phyloP scores from a whole-genome alignment of 306 rosid species.

The Mimosa bimucronata region DNA sequence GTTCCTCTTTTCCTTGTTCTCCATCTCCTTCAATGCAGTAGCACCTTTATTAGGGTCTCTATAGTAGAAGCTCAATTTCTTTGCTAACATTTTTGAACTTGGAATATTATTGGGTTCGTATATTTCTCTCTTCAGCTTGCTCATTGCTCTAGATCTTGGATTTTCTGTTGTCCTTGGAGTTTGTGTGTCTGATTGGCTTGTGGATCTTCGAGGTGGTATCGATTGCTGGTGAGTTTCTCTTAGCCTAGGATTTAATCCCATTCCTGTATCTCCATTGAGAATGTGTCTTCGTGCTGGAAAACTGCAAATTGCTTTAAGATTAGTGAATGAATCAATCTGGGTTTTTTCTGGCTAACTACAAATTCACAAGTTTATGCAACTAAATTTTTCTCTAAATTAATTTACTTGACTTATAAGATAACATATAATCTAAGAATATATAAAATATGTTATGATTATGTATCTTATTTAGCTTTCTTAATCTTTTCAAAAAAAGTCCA shows the following conservation, averaged over 20 bases:
- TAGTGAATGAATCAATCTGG: neutral
- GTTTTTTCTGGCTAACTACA: neutral
- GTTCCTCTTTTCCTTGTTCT: conserved; percentile 29
- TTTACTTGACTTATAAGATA: too few species aligned
- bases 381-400: neutral
- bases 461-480: too few species aligned
- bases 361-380: conserved; percentile 12
- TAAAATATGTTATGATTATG: too few species aligned
- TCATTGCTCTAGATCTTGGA: conserved; percentile 51
- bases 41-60: conserved; percentile 38
- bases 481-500: too few species aligned
- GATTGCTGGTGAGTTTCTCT: conserved; percentile 33
- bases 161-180: conserved; percentile 31
- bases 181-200: conserved; percentile 38
- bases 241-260: conserved; percentile 36
- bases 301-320: conserved; percentile 44
- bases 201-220: conserved; percentile 35
- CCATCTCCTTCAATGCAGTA: conserved; percentile 27
- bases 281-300: conserved; percentile 32
- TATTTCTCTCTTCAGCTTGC: conserved; percentile 58
- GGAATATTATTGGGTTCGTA: conserved; percentile 68
- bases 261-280: conserved; percentile 30
- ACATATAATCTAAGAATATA: too few species aligned
- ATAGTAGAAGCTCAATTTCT: conserved; percentile 52
- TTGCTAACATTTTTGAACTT: conserved; percentile 35